Evolutionary conservation across 2,329 filamentous ascomycete genomes (phyloP).

Genomic region (Curvularia verruculosa): DNA sequence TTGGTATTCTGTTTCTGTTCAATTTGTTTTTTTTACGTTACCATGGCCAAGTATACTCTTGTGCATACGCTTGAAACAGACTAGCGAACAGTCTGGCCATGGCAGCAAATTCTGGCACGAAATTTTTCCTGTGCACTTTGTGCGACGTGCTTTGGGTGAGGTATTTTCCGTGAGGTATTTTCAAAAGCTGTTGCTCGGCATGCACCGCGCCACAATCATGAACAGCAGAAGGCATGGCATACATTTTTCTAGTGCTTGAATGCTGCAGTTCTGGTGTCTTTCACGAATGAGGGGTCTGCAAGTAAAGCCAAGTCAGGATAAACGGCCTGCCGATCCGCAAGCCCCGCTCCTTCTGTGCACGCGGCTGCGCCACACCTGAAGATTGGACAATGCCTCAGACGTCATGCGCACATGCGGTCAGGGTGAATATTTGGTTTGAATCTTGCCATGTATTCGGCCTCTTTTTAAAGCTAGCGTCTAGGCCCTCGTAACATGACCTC

Average conservation of each 20-base stretch:
- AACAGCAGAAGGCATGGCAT: conserved; percentile 12
- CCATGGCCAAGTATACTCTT: background rate
- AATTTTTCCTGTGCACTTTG: conserved; percentile 4
- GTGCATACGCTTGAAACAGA: background rate
- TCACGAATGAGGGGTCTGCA: conserved; percentile 23
- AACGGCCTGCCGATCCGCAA: conserved; percentile 15
- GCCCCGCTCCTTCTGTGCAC: conserved; percentile 36
- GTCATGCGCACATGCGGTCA: conserved; percentile 36
- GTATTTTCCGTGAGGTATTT: conserved; percentile 1
- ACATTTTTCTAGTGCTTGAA: conserved; percentile 19
- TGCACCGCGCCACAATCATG: background rate
- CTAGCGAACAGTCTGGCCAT: background rate
- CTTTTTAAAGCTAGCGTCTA: conserved; percentile 1
- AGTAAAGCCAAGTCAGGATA: conserved; percentile 18
- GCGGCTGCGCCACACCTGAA: conserved; percentile 35
- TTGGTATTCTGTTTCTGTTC: background rate
- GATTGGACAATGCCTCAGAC: conserved; percentile 29
- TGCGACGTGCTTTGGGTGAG: background rate
- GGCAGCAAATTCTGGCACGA: background rate
- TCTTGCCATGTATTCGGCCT: conserved; percentile 4
- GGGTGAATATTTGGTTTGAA: conserved; percentile 18
- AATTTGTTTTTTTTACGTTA: background rate
- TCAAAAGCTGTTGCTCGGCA: background rate
- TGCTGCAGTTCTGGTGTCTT: background rate
- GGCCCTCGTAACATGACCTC: background rate